A percentile compares a stretch with the other conserved stretches of the same genome.
Conservation (phyloP, 208 protist species). For the Leishmania martiniquensis region DNA sequence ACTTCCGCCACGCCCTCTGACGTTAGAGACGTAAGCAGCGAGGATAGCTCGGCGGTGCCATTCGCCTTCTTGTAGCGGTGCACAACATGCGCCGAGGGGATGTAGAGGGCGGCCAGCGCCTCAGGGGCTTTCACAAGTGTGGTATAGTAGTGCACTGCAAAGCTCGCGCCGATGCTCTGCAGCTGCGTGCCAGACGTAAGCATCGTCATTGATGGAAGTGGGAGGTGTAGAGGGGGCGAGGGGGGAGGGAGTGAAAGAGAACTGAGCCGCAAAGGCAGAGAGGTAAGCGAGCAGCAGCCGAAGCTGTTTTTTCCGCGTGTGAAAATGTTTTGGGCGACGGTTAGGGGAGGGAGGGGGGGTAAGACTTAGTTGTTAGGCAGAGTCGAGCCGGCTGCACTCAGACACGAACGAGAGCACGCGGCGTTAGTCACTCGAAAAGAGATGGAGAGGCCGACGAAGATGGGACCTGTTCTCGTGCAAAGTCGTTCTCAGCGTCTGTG, state of each 20-base stretch:
- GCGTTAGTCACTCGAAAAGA: neutral
- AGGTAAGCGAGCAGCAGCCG: neutral
- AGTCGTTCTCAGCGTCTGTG: neutral
- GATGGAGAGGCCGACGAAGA: neutral
- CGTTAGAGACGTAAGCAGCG: constrained; percentile 34
- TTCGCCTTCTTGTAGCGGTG: constrained; percentile 47
- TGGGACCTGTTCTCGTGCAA: neutral
- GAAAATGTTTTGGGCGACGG: neutral
- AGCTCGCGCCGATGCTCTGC: constrained; percentile 62
- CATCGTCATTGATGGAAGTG: constrained; percentile 11
- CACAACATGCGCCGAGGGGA: constrained; percentile 37
- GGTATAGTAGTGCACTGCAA: constrained; percentile 75
- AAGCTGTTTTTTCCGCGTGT: neutral
- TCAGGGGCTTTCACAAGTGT: constrained; percentile 51
- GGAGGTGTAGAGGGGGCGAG: neutral
- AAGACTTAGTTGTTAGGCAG: neutral
- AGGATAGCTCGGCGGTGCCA: constrained; percentile 32
- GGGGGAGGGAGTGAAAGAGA: neutral
- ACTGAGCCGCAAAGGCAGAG: too few relatives aligned
- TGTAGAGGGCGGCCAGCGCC: constrained; percentile 54
- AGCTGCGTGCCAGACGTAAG: constrained; percentile 16
- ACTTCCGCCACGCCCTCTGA: constrained; percentile 30
- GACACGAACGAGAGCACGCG: neutral
- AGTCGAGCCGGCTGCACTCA: neutral
- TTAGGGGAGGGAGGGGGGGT: neutral